Conservation (phyloP, 1,284 basidiomycete genomes). For the Kwoniella shivajii region DNA sequence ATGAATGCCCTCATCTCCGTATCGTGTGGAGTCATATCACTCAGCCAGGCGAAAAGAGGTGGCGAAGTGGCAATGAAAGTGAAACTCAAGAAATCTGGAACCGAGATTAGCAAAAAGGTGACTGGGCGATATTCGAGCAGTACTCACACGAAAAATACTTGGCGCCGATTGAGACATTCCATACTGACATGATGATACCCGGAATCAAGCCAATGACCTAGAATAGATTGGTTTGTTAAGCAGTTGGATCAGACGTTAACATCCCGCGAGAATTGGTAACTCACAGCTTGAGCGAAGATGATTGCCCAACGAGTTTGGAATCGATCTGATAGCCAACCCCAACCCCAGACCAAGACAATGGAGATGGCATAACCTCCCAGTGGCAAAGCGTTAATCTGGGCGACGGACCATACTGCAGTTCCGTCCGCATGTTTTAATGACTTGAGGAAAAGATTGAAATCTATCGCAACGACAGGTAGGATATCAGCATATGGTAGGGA, state of each 20-base stretch:
- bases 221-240: neutral
- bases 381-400: constrained; percentile 58
- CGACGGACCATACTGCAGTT: constrained; percentile 29
- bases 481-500: neutral
- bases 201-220: constrained; percentile 29
- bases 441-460: constrained; percentile 38
- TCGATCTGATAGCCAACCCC: constrained; percentile 33
- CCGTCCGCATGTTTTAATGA: constrained; percentile 26
- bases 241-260: neutral
- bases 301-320: constrained; percentile 45
- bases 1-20: constrained; percentile 45
- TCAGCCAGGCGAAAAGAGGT: constrained; percentile 43
- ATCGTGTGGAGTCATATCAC: constrained; percentile 42
- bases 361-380: constrained; percentile 33
- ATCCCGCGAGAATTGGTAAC: neutral
- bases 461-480: constrained; percentile 41
- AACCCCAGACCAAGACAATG: constrained; percentile 38
- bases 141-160: constrained; percentile 44
- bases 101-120: neutral
- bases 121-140: neutral
- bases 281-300: constrained; percentile 29
- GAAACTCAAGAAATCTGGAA: constrained; percentile 37
- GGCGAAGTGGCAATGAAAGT: constrained; percentile 35
- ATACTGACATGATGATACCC: constrained; percentile 43
- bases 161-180: constrained; percentile 40